Conservation (phyloP, 768 basidiomycete species). For the Tephrocybe sp. region DNA sequence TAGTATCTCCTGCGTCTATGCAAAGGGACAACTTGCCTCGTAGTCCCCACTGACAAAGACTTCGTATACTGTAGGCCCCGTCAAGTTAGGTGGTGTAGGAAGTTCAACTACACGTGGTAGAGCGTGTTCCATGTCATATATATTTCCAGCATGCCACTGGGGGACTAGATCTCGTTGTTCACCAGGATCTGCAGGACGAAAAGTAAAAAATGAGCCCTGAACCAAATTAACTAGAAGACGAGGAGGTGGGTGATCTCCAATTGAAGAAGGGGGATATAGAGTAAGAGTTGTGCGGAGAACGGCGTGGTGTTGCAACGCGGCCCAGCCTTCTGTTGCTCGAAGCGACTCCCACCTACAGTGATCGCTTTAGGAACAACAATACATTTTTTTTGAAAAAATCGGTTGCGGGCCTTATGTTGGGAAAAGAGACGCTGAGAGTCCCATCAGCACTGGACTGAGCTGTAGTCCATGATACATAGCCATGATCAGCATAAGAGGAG, state of each 20-base stretch:
- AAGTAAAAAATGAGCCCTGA: slow-evolving; percentile 74
- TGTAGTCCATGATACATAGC: slow-evolving; percentile 56
- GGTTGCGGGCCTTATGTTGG: slow-evolving; percentile 48
- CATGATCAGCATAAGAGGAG: slow-evolving; percentile 67
- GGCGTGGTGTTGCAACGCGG: slow-evolving; percentile 77
- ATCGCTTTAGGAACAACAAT: not conserved
- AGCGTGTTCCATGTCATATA: slow-evolving; percentile 65
- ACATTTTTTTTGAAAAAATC: not conserved
- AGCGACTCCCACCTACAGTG: slow-evolving; percentile 63
- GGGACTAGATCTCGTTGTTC: slow-evolving; percentile 23
- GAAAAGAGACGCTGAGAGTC: slow-evolving; percentile 59
- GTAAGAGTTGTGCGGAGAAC: slow-evolving; percentile 65
- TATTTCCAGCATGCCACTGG: slow-evolving; percentile 82
- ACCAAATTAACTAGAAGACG: slow-evolving; percentile 56
- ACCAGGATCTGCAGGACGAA: slow-evolving; percentile 43
- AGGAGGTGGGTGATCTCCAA: slow-evolving; percentile 26
- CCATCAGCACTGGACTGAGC: slow-evolving; percentile 40
- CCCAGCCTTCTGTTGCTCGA: slow-evolving; percentile 82
- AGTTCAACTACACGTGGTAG: slow-evolving; percentile 47
- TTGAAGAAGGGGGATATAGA: slow-evolving; percentile 41
- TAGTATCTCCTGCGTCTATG: not conserved
- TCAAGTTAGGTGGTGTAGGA: slow-evolving; percentile 41
- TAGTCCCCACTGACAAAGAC: slow-evolving; percentile 80
- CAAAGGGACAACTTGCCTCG: slow-evolving; percentile 46
- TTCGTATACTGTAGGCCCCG: slow-evolving; percentile 52